phyloP scores from a whole-genome alignment of 495 filamentous ascomycete genomes.

The Cercophora samala region DNA sequence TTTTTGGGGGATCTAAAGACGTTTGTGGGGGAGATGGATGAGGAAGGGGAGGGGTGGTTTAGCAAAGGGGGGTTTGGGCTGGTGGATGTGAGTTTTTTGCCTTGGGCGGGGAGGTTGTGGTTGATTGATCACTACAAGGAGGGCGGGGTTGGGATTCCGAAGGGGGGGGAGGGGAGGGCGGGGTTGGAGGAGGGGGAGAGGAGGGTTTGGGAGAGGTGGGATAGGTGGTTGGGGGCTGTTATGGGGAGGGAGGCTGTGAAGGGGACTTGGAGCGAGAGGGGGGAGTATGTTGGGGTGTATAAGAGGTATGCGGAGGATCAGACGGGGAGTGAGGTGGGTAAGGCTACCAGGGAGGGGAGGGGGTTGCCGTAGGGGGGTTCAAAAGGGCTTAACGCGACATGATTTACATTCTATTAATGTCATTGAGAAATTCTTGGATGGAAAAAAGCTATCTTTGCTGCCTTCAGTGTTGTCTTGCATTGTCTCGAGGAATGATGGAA shows the following conservation, averaged over 20 bases:
- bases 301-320: slow-evolving; percentile 68
- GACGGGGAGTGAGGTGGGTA: slow-evolving; percentile 66
- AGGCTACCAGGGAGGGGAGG: slow-evolving; percentile 61
- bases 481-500: no score
- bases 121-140: slow-evolving; percentile 68
- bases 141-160: slow-evolving; percentile 57
- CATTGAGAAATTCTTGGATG: no score
- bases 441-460: no score
- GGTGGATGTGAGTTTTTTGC: slow-evolving; percentile 62
- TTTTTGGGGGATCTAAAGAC: slow-evolving; percentile 52
- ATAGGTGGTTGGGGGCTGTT: slow-evolving; percentile 57
- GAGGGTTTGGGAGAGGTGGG: slow-evolving; percentile 57
- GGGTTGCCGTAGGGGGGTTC: slow-evolving; percentile 51
- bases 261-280: slow-evolving; percentile 60
- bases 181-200: slow-evolving; percentile 34
- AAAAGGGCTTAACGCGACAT: no score
- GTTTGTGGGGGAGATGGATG: slow-evolving; percentile 56
- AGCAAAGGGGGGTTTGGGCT: slow-evolving; percentile 53
- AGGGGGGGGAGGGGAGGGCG: slow-evolving; percentile 17
- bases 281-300: slow-evolving; percentile 62
- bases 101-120: slow-evolving; percentile 65
- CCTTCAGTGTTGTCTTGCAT: no score
- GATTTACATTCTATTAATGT: no score
- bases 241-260: slow-evolving; percentile 53
- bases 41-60: slow-evolving; percentile 59